A percentile compares a stretch with the other conserved stretches of the same genome.
Evolutionary conservation across 192 early-diverging fungal genomes (phyloP).

Genomic region (Endogone sp.): DNA sequence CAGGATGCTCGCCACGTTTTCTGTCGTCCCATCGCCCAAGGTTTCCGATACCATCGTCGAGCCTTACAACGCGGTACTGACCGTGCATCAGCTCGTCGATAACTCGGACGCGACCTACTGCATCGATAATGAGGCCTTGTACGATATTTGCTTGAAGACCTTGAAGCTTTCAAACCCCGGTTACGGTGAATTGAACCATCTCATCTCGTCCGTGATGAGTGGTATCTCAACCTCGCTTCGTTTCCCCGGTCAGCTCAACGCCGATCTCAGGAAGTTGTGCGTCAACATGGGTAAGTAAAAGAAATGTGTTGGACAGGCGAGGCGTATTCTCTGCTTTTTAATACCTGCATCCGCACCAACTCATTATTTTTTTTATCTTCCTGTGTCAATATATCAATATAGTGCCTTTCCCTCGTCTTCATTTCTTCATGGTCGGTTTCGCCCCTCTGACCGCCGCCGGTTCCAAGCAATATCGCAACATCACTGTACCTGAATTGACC

Average conservation of each 20-base stretch:
- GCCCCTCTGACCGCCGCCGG: slow-evolving; percentile 76
- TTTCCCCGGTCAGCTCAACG: slow-evolving; percentile 98
- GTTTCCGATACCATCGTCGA: slow-evolving; percentile 99
- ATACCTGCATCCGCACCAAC: too few species aligned
- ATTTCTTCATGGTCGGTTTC: slow-evolving; percentile 91
- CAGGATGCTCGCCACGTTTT: slow-evolving; percentile 73
- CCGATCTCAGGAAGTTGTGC: slow-evolving; percentile 82
- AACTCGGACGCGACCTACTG: slow-evolving; percentile 99
- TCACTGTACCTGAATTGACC: slow-evolving; percentile 79
- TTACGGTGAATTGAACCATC: slow-evolving; percentile 94
- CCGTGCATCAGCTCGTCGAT: slow-evolving; percentile 98
- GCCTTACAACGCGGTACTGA: slow-evolving; percentile 98
- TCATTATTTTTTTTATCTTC: slow-evolving; percentile 1
- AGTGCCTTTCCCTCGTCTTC: slow-evolving; percentile 92
- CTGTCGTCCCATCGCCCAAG: slow-evolving; percentile 84
- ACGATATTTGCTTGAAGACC: slow-evolving; percentile 99
- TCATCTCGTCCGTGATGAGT: slow-evolving; percentile 96
- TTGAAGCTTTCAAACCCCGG: slow-evolving; percentile 87
- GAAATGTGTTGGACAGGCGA: neutral
- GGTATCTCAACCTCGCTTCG: slow-evolving; percentile 96
- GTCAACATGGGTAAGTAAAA: slow-evolving; percentile 70
- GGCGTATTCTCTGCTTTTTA: too few species aligned
- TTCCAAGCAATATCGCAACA: slow-evolving; percentile 68
- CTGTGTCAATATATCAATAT: slow-evolving; percentile 17
- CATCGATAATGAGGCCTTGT: slow-evolving; percentile 99